Evolutionary conservation across 2,329 filamentous ascomycete genomes (phyloP).

Genomic region (Botryosphaeria dothidea): DNA sequence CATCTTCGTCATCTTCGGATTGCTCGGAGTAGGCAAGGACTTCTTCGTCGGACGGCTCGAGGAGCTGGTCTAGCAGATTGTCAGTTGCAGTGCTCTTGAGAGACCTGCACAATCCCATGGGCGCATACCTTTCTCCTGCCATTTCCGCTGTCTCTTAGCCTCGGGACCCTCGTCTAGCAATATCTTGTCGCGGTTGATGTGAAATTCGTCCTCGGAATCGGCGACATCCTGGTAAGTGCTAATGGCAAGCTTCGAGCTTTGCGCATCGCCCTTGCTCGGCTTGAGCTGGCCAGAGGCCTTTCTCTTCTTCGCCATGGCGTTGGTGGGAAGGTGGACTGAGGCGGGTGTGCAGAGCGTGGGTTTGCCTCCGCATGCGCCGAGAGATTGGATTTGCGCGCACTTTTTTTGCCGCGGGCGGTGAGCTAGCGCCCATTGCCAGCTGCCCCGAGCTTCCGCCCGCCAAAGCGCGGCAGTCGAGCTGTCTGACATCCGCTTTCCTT

Average conservation of each 20-base stretch:
- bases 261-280: conserved; percentile 28
- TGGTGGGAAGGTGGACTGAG: neutral
- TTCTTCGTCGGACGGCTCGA: conserved; percentile 65
- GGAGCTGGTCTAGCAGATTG: conserved; percentile 51
- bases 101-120: conserved; percentile 21
- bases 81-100: neutral
- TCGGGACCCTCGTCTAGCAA: conserved; percentile 78
- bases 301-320: conserved; percentile 60
- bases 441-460: neutral
- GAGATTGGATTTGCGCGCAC: conserved; percentile 3
- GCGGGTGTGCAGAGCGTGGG: neutral
- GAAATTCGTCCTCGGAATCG: conserved; percentile 92
- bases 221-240: conserved; percentile 79
- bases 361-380: neutral
- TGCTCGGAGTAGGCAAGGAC: conserved; percentile 55
- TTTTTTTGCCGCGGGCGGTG: conserved; percentile 18
- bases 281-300: conserved; percentile 61
- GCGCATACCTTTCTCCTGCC: conserved; percentile 63
- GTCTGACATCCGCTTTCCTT: neutral
- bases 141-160: conserved; percentile 73
- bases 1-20: conserved; percentile 45
- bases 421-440: neutral
- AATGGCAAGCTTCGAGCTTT: conserved; percentile 57
- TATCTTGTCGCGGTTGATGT: conserved; percentile 82
- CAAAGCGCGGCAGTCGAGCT: neutral